Percentiles rank a stretch among this genome's conserved stretches.
phyloP scores from a whole-genome alignment of 805 yeast species.

The Limtongozyma cylindracea region DNA sequence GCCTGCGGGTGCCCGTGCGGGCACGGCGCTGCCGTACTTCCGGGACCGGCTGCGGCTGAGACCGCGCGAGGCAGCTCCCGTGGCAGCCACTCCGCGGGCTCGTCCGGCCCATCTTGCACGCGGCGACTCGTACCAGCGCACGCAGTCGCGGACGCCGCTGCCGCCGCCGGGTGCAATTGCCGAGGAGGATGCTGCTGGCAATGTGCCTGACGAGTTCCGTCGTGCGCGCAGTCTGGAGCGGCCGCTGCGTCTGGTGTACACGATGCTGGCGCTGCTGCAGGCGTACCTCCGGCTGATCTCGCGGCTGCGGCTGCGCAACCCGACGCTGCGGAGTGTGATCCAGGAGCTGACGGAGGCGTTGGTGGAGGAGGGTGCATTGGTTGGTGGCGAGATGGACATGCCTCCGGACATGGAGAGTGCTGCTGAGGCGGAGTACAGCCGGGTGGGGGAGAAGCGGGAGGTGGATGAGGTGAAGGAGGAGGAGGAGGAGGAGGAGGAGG shows the following conservation, averaged over 20 bases:
- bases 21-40: too few relatives aligned
- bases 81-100: too few relatives aligned
- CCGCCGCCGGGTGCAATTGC: slow-evolving; percentile 19
- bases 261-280: too few relatives aligned
- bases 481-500: slow-evolving; percentile 1
- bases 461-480: not conserved
- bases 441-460: slow-evolving; percentile 3
- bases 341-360: slow-evolving; percentile 10
- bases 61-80: slow-evolving; percentile 13
- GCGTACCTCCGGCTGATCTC: slow-evolving; percentile 41
- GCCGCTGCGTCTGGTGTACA: too few relatives aligned
- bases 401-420: slow-evolving; percentile 4
- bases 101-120: slow-evolving; percentile 43
- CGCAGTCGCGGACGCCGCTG: slow-evolving; percentile 20
- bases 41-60: slow-evolving; percentile 3
- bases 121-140: slow-evolving; percentile 53
- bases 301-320: slow-evolving; percentile 28
- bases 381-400: not conserved
- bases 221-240: too few relatives aligned
- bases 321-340: slow-evolving; percentile 4
- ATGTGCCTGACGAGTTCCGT: too few relatives aligned
- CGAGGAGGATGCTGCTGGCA: too few relatives aligned
- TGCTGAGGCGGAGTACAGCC: not conserved
- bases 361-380: slow-evolving; percentile 31
- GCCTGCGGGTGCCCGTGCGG: too few relatives aligned